Percentiles rank a stretch among this genome's conserved stretches.
These are phyloP conservation scores for Barnettozyma wickerhamii DNA, from an alignment of 805 yeast genomes.

Conservation along the genomic window DNA sequence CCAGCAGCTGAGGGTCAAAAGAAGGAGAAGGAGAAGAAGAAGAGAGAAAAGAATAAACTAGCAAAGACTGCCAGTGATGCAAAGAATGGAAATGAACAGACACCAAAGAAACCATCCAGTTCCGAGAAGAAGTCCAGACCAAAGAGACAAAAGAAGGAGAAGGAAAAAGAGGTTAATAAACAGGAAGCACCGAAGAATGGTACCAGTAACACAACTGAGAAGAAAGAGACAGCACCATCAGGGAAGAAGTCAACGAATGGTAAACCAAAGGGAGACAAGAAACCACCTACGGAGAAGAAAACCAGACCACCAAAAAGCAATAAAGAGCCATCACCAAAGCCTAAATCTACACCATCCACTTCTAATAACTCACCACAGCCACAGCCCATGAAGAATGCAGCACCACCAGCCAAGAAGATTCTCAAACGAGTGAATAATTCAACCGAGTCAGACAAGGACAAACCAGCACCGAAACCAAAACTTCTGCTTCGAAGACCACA, in stretches of 20 bases:
- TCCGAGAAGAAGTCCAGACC: background rate
- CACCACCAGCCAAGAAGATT: background rate
- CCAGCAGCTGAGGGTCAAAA: too few relatives aligned
- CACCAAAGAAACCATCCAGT: background rate
- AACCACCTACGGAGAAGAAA: background rate
- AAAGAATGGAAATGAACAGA: background rate
- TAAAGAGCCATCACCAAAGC: too few relatives aligned
- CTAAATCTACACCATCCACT: too few relatives aligned
- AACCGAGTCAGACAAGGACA: slow-evolving; percentile 1
- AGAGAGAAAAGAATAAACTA: too few relatives aligned
- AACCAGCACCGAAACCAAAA: slow-evolving; percentile 4
- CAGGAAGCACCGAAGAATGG: background rate
- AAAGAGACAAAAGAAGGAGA: background rate
- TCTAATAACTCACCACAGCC: background rate
- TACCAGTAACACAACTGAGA: background rate
- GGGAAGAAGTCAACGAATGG: background rate
- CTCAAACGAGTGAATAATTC: background rate
- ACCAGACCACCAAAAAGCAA: slow-evolving; percentile 1
- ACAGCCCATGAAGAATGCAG: background rate
- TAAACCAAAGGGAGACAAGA: background rate
- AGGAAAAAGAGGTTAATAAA: background rate
- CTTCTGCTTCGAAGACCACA: slow-evolving; percentile 1
- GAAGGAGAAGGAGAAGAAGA: background rate
- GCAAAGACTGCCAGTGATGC: background rate
- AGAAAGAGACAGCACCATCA: background rate